Evolutionary conservation across 148 eudicot genomes (phyloP).

Genomic region (Chenopodium quinoa): DNA sequence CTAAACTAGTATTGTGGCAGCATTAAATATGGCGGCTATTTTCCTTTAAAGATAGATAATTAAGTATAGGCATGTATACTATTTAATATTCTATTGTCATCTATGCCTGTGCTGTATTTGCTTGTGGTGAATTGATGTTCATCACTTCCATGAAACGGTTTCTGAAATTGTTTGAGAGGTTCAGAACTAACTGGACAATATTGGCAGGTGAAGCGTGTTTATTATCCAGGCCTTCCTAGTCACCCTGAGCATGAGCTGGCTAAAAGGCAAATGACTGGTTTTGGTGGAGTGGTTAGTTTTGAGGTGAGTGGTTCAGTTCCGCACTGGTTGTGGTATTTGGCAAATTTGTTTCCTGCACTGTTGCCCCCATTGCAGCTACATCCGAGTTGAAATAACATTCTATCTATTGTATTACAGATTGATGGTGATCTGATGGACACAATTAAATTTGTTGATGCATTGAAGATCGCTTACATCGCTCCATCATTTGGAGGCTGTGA

Average conservation of each 20-base stretch:
- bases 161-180: background rate
- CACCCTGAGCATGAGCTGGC: conserved; percentile 90
- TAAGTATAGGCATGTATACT: background rate
- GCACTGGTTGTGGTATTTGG: background rate
- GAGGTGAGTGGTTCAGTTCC: conserved; percentile 52
- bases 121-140: background rate
- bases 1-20: background rate
- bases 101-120: background rate
- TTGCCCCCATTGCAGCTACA: background rate
- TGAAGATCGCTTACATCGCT: conserved; percentile 88
- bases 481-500: conserved; percentile 98
- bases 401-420: conserved; percentile 37
- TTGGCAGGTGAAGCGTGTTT: conserved; percentile 73
- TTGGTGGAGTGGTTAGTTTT: conserved; percentile 97
- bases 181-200: background rate
- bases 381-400: background rate
- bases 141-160: background rate
- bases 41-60: background rate
- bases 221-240: conserved; percentile 91
- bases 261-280: conserved; percentile 85
- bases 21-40: background rate
- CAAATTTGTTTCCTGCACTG: background rate
- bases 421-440: conserved; percentile 75
- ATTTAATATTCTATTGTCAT: background rate
- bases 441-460: conserved; percentile 60